These are phyloP conservation scores for Solanum pennellii DNA, from an alignment of 257 asterid species.

Conservation along the genomic window DNA sequence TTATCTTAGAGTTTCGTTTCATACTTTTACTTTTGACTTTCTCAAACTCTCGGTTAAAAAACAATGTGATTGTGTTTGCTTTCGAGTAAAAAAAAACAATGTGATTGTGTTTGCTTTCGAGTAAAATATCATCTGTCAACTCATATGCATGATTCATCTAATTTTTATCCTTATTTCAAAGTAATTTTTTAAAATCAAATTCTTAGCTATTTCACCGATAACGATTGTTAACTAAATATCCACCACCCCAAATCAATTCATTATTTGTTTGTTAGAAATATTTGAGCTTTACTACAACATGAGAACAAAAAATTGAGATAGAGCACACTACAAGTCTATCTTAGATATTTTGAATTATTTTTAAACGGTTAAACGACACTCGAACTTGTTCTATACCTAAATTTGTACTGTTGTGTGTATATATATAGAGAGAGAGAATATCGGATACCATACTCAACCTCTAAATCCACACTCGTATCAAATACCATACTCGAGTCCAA, in stretches of 20 bases:
- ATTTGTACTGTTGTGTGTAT: too few species aligned
- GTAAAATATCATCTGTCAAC: too few species aligned
- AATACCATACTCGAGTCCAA: neutral
- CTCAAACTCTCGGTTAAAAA: neutral
- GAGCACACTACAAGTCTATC: neutral
- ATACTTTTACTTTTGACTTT: too few species aligned
- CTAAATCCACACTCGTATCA: neutral
- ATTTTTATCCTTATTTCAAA: neutral
- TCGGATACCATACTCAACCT: neutral
- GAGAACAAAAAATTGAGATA: neutral
- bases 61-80: neutral
- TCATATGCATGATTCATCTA: too few species aligned
- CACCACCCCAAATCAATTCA: neutral
- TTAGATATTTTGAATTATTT: too few species aligned
- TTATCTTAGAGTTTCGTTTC: neutral
- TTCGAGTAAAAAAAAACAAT: too few species aligned
- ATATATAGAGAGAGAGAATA: too few species aligned
- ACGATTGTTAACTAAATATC: neutral
- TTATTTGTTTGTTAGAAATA: neutral
- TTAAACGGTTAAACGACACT: too few species aligned
- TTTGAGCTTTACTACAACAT: neutral
- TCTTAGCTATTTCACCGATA: too few species aligned
- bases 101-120: neutral
- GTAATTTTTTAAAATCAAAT: neutral
- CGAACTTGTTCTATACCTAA: neutral